Percentiles rank a stretch among this genome's conserved stretches.
Evolutionary conservation across 108 stramenopile species (phyloP).

Genomic region (Skeletonema marinoi): DNA sequence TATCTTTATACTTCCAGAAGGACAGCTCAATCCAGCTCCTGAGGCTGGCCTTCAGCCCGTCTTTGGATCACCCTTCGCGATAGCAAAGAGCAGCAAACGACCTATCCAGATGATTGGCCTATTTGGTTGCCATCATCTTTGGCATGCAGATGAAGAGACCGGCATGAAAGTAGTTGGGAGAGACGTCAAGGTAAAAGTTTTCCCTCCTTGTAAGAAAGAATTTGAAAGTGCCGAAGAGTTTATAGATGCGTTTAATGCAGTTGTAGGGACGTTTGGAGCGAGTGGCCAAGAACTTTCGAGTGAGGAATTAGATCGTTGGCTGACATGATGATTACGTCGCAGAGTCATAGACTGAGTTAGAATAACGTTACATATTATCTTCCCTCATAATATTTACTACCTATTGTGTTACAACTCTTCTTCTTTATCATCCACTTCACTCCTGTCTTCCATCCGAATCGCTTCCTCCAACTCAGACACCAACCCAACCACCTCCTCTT

Average conservation of each 20-base stretch:
- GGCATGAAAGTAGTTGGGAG: conserved; percentile 65
- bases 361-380: too few species aligned
- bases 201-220: conserved; percentile 42
- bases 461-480: conserved; percentile 45
- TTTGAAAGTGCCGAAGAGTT: conserved; percentile 64
- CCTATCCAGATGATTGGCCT: conserved; percentile 82
- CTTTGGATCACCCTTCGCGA: conserved; percentile 72
- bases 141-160: conserved; percentile 74
- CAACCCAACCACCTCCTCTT: conserved; percentile 36
- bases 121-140: conserved; percentile 72
- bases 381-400: too few species aligned
- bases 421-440: neutral
- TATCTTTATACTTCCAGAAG: conserved; percentile 83
- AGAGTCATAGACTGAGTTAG: too few species aligned
- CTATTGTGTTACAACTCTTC: neutral
- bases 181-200: conserved; percentile 57
- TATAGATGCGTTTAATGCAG: conserved; percentile 51
- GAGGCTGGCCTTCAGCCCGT: conserved; percentile 69
- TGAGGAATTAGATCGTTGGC: conserved; percentile 19
- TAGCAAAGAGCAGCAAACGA: conserved; percentile 69
- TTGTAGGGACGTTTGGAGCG: conserved; percentile 62
- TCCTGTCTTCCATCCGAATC: neutral
- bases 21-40: conserved; percentile 84
- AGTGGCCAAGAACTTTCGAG: conserved; percentile 58
- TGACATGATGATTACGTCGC: neutral